Base-by-base conservation (phyloP, 1,284 basidiomycete species). In the Meira nashicola region DNA sequence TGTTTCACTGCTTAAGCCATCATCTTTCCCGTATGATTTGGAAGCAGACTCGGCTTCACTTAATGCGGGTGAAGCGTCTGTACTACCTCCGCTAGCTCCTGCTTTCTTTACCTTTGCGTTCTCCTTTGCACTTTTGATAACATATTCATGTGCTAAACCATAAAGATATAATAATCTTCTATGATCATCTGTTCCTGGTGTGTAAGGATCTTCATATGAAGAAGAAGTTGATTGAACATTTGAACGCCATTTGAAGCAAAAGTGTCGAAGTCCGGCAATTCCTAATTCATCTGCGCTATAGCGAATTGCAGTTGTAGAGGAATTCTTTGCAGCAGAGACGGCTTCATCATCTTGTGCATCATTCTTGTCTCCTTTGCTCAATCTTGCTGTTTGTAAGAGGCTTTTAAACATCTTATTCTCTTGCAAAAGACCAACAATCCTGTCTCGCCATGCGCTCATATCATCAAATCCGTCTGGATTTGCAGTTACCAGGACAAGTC, bases 151-250 rank as follows among this genome's bases (percentile, higher is more conserved):
- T 11, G 67, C 62, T 19, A 70, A 58, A 15, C 59, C 55, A 46
- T 70, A 67, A 19, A 66, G 64, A 12, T 62, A 65, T 25, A 63
- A 54, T 1, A 67, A 55, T 2, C 64, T 86, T 86, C 87, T 83
- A 65, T 85, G 81, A 59, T 81, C 83, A 64, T 86, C 84, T 55
- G 85, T 82, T 0, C 81, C 64, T 41, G 80, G 80, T 48, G 86
- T 83, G 76, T 95, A 96, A 1, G 89, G 87, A 33, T 88, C 88
- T 70, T 92, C 90, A 78, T 87, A 92, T 15, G 80, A 79, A 0
- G 93, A 91, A 64, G 84, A 82, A 0, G 92, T 95, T 38, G 94
- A 83, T 76, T 97, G 94, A 17, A 96, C 90, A 67, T 90, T 85
- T 15, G 85, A 59, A 46, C 90, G 84, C 17, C 89, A 90, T 80